Percentiles rank a stretch among this genome's conserved stretches.
phyloP scores from a whole-genome alignment of 1,284 basidiomycete species.

The Hymenochaete sp. region DNA sequence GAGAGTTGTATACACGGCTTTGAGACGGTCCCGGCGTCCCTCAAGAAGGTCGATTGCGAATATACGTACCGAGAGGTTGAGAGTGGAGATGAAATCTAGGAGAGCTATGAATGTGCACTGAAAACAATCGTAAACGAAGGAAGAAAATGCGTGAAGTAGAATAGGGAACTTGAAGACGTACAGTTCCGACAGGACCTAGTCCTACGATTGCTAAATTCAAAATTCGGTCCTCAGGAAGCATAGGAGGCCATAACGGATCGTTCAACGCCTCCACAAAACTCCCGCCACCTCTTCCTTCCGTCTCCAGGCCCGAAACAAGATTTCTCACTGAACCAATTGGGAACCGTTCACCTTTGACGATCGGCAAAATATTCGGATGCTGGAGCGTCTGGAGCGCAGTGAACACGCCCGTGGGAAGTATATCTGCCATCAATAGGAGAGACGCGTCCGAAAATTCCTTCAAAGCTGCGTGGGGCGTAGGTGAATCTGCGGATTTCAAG shows the following conservation, averaged over 20 bases:
- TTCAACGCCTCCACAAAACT: slow-evolving; percentile 6
- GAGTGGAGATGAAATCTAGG: slow-evolving; percentile 48
- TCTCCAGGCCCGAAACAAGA: slow-evolving; percentile 19
- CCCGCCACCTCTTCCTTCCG: background rate
- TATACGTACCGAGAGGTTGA: slow-evolving; percentile 41
- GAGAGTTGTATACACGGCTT: slow-evolving; percentile 45
- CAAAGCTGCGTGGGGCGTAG: too few species aligned
- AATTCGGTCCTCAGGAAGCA: slow-evolving; percentile 37
- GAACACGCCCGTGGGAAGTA: slow-evolving; percentile 71
- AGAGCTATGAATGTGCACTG: slow-evolving; percentile 55
- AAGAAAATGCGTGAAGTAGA: slow-evolving; percentile 4
- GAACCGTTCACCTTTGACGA: slow-evolving; percentile 49
- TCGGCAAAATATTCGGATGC: slow-evolving; percentile 58
- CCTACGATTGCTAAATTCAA: slow-evolving; percentile 61
- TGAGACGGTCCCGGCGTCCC: slow-evolving; percentile 47
- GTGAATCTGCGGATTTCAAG: slow-evolving; percentile 40
- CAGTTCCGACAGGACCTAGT: slow-evolving; percentile 68
- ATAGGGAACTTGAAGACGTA: slow-evolving; percentile 25
- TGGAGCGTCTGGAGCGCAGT: slow-evolving; percentile 64
- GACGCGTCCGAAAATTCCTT: slow-evolving; percentile 47
- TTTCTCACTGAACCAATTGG: slow-evolving; percentile 35
- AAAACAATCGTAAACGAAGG: background rate
- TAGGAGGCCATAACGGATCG: slow-evolving; percentile 18
- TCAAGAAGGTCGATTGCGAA: slow-evolving; percentile 56
- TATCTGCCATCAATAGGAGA: slow-evolving; percentile 70